Evolutionary conservation across 768 basidiomycete species (phyloP).

Genomic region (Calocera viscosa): DNA sequence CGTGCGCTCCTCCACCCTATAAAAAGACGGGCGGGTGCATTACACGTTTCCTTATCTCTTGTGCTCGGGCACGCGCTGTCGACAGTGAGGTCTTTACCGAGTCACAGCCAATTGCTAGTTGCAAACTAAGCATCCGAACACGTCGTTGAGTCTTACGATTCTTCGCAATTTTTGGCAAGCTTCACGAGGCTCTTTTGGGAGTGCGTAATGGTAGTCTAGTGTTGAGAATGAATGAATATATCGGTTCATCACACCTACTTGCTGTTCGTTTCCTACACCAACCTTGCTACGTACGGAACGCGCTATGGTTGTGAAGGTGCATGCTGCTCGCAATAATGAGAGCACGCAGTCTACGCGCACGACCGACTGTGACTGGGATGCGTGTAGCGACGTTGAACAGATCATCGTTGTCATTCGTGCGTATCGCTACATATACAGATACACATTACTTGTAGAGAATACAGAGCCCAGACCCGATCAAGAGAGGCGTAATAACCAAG

Average conservation of each 20-base stretch:
- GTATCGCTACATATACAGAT: slow-evolving; percentile 5
- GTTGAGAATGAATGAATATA: background rate
- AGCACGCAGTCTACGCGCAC: too few relatives aligned
- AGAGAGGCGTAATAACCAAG: background rate
- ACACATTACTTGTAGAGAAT: background rate
- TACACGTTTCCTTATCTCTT: slow-evolving; percentile 49
- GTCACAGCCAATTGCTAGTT: slow-evolving; percentile 92
- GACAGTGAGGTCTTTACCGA: slow-evolving; percentile 93
- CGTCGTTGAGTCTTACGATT: slow-evolving; percentile 78
- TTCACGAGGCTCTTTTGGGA: background rate
- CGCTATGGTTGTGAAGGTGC: too few relatives aligned
- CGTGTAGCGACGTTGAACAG: too few relatives aligned
- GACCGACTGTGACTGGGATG: too few relatives aligned
- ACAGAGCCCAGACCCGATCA: background rate
- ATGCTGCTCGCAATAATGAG: too few relatives aligned
- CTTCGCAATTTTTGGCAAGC: slow-evolving; percentile 81
- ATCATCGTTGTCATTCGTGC: background rate
- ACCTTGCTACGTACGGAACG: too few relatives aligned
- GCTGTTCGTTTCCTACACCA: too few relatives aligned
- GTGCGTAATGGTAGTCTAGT: background rate
- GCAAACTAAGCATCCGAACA: slow-evolving; percentile 95
- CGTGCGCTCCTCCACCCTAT: slow-evolving; percentile 33
- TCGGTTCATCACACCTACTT: too few relatives aligned
- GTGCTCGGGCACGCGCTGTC: slow-evolving; percentile 93
- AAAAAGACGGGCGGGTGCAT: slow-evolving; percentile 33